Conservation (phyloP, 495 filamentous ascomycete species). For the Xylaria flabelliformis region DNA sequence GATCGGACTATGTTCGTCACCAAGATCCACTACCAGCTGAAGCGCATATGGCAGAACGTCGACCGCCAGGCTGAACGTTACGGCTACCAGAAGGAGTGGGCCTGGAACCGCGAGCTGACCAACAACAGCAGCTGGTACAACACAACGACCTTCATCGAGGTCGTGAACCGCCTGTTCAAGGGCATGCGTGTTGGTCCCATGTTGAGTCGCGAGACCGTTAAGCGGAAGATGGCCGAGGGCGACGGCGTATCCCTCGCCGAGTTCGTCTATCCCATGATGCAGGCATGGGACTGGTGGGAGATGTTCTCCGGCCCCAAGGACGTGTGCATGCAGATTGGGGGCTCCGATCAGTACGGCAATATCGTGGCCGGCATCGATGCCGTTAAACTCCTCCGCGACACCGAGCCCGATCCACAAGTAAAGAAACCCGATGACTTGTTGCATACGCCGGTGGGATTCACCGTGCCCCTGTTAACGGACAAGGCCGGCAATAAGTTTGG, state of each 20-base stretch:
- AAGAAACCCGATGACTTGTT: constrained; percentile 37
- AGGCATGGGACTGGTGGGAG: constrained; percentile 97
- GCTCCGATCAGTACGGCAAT: constrained; percentile 96
- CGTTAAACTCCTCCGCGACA: constrained; percentile 71
- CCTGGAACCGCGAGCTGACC: constrained; percentile 67
- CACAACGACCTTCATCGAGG: constrained; percentile 68
- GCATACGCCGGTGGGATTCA: constrained; percentile 75
- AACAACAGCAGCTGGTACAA: constrained; percentile 89
- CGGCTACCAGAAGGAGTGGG: constrained; percentile 64
- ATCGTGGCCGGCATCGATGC: constrained; percentile 90
- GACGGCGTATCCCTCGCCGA: constrained; percentile 94
- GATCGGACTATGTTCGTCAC: constrained; percentile 72
- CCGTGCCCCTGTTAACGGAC: constrained; percentile 86
- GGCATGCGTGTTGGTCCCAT: constrained; percentile 81
- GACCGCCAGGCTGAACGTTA: constrained; percentile 63
- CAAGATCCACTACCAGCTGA: constrained; percentile 81
- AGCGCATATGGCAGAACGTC: constrained; percentile 76
- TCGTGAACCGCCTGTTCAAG: constrained; percentile 73
- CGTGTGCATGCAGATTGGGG: constrained; percentile 86
- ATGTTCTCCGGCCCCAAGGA: constrained; percentile 65
- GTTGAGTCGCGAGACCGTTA: constrained; percentile 89
- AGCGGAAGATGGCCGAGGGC: constrained; percentile 75
- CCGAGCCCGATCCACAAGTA: constrained; percentile 48
- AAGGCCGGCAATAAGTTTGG: constrained; percentile 89
- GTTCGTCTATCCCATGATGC: constrained; percentile 90